These are phyloP conservation scores for Pholiota conissans DNA, from an alignment of 768 basidiomycete species.

Conservation along the genomic window DNA sequence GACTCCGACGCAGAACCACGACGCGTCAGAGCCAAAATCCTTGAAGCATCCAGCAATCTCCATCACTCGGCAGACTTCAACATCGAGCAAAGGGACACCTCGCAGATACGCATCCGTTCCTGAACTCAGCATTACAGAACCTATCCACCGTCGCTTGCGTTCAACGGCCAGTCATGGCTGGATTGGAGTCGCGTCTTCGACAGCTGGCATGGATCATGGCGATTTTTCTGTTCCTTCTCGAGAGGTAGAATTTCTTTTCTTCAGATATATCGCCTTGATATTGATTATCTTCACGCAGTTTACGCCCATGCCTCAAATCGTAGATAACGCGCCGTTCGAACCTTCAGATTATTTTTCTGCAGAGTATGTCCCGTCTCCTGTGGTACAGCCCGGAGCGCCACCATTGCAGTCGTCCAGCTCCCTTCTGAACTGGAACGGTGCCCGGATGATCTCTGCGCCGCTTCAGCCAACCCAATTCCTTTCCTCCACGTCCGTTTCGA, in stretches of 20 bases:
- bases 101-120: constrained; percentile 36
- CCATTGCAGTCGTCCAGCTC: constrained; percentile 28
- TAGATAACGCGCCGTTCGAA: not conserved
- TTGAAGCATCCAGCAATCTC: not conserved
- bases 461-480: constrained; percentile 23
- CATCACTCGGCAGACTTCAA: constrained; percentile 1
- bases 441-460: constrained; percentile 17
- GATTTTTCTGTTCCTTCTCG: constrained; percentile 6
- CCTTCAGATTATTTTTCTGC: constrained; percentile 15
- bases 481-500: constrained; percentile 20
- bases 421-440: constrained; percentile 40
- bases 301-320: constrained; percentile 10
- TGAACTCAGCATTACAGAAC: constrained; percentile 10
- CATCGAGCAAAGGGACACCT: constrained; percentile 8
- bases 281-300: constrained; percentile 8
- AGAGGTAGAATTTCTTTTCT: constrained; percentile 9
- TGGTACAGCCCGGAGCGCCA: not conserved
- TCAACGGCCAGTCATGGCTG: constrained; percentile 23
- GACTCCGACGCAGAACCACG: not conserved
- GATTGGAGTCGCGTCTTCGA: constrained; percentile 12
- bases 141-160: constrained; percentile 16
- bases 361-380: constrained; percentile 8
- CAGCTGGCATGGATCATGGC: constrained; percentile 1
- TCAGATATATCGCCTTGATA: not conserved
- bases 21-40: not conserved